These are phyloP conservation scores for Clathrospora elynae DNA, from an alignment of 2,329 filamentous ascomycete species.

Conservation along the genomic window DNA sequence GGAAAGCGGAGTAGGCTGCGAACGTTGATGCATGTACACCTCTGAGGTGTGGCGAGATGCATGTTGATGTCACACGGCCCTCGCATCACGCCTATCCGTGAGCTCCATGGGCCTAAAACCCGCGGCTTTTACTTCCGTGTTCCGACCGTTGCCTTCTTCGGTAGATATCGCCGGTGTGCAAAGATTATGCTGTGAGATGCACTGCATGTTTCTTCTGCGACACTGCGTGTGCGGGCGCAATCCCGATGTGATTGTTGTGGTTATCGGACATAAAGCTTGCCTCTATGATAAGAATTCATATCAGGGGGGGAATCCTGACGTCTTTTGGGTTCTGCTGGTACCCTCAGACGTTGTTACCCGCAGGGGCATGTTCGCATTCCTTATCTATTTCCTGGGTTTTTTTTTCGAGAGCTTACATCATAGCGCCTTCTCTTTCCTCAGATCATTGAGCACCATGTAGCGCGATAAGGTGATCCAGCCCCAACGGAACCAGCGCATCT, in stretches of 20 bases:
- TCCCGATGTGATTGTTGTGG: background rate
- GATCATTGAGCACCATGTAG: slow-evolving; percentile 95
- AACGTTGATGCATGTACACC: no score
- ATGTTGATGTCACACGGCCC: slow-evolving; percentile 17
- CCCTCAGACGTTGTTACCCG: no score
- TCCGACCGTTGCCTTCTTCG: slow-evolving; percentile 18
- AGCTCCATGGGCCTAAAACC: slow-evolving; percentile 4
- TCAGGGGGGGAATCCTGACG: no score
- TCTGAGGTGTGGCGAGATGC: slow-evolving; percentile 14
- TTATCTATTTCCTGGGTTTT: no score
- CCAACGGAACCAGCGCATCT: slow-evolving; percentile 99
- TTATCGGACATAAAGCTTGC: no score
- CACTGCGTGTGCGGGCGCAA: background rate
- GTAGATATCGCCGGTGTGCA: slow-evolving; percentile 4
- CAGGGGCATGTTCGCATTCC: background rate
- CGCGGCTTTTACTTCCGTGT: slow-evolving; percentile 15
- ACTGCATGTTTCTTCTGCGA: slow-evolving; percentile 3
- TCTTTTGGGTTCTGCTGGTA: no score
- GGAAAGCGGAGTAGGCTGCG: no score
- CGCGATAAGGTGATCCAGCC: slow-evolving; percentile 89
- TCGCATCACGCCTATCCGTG: slow-evolving; percentile 11
- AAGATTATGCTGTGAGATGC: slow-evolving; percentile 4
- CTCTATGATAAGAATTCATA: background rate
- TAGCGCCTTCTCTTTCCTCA: slow-evolving; percentile 63
- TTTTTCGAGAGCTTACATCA: no score